Evolutionary conservation across 2,329 filamentous ascomycete genomes (phyloP).

Genomic region (Fusarium sp.): DNA sequence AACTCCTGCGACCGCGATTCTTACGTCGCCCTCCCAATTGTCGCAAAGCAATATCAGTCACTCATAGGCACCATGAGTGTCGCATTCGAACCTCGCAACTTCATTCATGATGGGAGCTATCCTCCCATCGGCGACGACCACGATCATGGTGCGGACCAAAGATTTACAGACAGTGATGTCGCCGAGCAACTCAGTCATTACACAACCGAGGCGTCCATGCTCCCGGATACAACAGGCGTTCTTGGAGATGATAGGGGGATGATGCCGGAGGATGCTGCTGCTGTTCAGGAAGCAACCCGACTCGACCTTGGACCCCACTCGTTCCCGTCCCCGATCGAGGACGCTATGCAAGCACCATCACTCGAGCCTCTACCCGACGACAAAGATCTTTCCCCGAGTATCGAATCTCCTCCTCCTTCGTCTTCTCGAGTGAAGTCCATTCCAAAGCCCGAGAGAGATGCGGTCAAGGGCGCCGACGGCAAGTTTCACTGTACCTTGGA

Average conservation of each 20-base stretch:
- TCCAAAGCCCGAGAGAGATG: constrained; percentile 66
- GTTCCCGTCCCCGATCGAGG: constrained; percentile 49
- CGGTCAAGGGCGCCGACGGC: constrained; percentile 72
- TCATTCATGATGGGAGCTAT: constrained; percentile 59
- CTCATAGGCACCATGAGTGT: constrained; percentile 56
- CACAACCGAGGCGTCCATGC: constrained; percentile 51
- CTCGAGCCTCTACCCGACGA: constrained; percentile 47
- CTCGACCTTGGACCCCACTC: constrained; percentile 49
- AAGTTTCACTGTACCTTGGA: constrained; percentile 78
- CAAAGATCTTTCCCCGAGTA: constrained; percentile 47
- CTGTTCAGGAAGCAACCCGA: constrained; percentile 50
- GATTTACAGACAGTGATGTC: constrained; percentile 55
- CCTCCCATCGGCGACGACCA: constrained; percentile 57
- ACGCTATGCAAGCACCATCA: constrained; percentile 44
- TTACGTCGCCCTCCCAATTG: constrained; percentile 20
- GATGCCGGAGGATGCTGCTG: constrained; percentile 51
- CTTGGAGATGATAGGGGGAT: constrained; percentile 48
- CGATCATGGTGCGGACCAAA: constrained; percentile 53
- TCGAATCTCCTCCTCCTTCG: constrained; percentile 46
- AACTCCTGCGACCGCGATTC: constrained; percentile 16
- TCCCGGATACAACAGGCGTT: constrained; percentile 50
- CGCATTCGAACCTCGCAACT: constrained; percentile 60
- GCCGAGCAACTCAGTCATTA: constrained; percentile 56
- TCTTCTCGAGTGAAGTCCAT: constrained; percentile 61
- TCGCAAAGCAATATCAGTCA: constrained; percentile 14